A percentile compares a stretch with the other conserved stretches of the same genome.
Evolutionary conservation across 495 filamentous ascomycete species (phyloP).

Genomic region (Achaetomiella virescens): DNA sequence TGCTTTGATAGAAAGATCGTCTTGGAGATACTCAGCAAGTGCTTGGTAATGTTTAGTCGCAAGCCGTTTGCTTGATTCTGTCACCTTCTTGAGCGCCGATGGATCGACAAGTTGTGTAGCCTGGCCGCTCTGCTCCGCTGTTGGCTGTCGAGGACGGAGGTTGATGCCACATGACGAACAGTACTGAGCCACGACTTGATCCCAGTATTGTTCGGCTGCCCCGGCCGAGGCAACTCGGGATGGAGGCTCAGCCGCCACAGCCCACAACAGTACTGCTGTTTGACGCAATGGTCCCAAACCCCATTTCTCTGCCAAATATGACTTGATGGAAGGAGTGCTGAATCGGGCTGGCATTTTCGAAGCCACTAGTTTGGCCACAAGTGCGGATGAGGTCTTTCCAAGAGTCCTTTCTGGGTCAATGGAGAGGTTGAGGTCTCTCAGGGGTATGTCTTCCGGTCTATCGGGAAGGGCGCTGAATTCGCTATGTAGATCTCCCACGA

Average conservation of each 20-base stretch:
- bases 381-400: conserved; percentile 85
- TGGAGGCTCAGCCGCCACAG: background rate
- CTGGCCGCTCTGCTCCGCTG: background rate
- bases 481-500: conserved; percentile 82
- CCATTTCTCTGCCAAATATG: background rate
- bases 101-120: background rate
- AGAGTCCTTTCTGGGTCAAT: conserved; percentile 53
- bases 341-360: background rate
- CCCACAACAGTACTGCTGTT: background rate
- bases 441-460: conserved; percentile 84
- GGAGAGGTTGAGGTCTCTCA: conserved; percentile 81
- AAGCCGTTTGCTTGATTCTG: background rate
- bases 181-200: background rate
- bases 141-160: background rate
- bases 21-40: background rate
- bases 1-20: background rate
- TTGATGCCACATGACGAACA: background rate
- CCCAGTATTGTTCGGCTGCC: background rate
- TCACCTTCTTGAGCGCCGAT: background rate
- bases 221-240: background rate
- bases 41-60: background rate
- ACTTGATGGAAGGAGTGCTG: background rate
- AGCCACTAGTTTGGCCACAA: conserved; percentile 46
- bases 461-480: conserved; percentile 92
- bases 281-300: background rate